Evolutionary conservation across 192 early-diverging fungal genomes (phyloP), one percentile per base, ranked within the genome.

Genomic region (Mycoemilia scoparia): DNA sequence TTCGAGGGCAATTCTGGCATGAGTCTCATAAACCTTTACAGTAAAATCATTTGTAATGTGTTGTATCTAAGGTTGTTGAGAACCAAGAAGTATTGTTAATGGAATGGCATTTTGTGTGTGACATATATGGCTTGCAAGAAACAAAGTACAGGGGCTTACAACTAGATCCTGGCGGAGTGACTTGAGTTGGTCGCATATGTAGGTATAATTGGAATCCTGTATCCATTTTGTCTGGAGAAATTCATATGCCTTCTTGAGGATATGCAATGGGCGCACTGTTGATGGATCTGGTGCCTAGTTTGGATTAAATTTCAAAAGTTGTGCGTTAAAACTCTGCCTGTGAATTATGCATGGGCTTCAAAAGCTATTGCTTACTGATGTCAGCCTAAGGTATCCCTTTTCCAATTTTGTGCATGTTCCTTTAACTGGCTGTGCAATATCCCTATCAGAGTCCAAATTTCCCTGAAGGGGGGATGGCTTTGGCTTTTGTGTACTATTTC

Each of bases 101-200:
- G 28, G 23, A 25, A 13, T 21, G 27, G 22, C 8, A 41, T 10
- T 2, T 11, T 46, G 5, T 32, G 15, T 20, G 23, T 33, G 23
- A 10, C 7, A 7, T 33, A 5, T 33, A 7, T 33, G 7, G 23
- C n/a, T n/a, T n/a, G n/a, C n/a, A n/a, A n/a, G n/a, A n/a, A n/a
- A n/a, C n/a, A n/a, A n/a, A n/a, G n/a, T n/a, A n/a, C n/a, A n/a
- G n/a, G n/a, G n/a, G n/a, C n/a, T n/a, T n/a, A 84, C 93, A 7
- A 87, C 93, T 43, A 98, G 64, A 49, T 98, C 93, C 43, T 98
- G 93, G 16, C 93, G 75, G 41, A 98, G 36, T 31, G 79, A 81
- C 51, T 98, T 98, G 46, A 98, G 81, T 51, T 98, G 93, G 46
- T 92, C 85, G 53, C 90, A 93, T 20, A 91, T 84, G 51, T 87